Percentiles rank a stretch among this genome's conserved stretches.
Evolutionary conservation across 768 basidiomycete species (phyloP).

Genomic region (Lactarius psammicola): DNA sequence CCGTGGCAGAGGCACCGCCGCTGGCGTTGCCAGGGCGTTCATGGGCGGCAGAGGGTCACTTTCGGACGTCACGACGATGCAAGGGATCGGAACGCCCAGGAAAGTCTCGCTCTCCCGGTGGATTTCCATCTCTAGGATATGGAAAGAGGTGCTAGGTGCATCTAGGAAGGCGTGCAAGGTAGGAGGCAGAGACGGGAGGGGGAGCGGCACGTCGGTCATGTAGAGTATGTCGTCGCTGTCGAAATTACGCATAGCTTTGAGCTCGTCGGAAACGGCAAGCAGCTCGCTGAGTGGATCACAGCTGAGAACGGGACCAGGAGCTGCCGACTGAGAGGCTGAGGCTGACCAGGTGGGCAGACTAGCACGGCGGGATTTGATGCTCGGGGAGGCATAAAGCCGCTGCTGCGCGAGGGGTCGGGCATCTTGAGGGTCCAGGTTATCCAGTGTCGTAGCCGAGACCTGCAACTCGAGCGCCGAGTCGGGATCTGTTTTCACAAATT

Average conservation of each 20-base stretch:
- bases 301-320: neutral
- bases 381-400: conserved; percentile 18
- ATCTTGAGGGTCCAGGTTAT: conserved; percentile 5
- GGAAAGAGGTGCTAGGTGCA: conserved; percentile 6
- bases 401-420: conserved; percentile 5
- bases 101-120: conserved; percentile 22
- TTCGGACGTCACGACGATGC: conserved; percentile 25
- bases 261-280: conserved; percentile 24
- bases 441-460: neutral
- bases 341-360: neutral
- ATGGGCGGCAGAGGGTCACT: neutral
- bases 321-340: neutral
- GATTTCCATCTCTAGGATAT: conserved; percentile 23
- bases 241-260: conserved; percentile 21
- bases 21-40: neutral
- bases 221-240: conserved; percentile 26
- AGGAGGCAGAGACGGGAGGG: conserved; percentile 11
- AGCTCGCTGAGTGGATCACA: conserved; percentile 21
- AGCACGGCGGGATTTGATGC: conserved; percentile 12
- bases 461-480: conserved; percentile 16
- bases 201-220: conserved; percentile 12
- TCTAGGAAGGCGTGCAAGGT: conserved; percentile 24
- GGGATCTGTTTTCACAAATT: neutral
- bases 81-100: conserved; percentile 21
- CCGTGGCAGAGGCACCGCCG: neutral